Evolutionary conservation across 495 filamentous ascomycete genomes (phyloP), one percentile per base, ranked within the genome.

Genomic region (Penicillium fimorum): DNA sequence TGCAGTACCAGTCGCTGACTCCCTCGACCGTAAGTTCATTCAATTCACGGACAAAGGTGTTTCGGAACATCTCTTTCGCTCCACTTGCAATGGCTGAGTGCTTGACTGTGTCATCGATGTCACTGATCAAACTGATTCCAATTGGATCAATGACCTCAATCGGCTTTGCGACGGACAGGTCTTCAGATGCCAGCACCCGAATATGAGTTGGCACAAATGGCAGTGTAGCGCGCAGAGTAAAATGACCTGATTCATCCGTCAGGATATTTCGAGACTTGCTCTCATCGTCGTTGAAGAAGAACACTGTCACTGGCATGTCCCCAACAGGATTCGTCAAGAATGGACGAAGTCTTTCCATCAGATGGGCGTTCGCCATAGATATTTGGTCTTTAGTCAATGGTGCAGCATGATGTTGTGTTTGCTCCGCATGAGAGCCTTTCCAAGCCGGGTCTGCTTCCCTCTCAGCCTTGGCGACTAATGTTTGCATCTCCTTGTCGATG

Each of bases 51-150:
- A 95, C 86, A 63, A 99, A 97, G 0, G 91, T 90, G 68, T 97
- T 97, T 22, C 92, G 83, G 65, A 97, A 97, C 47, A 97, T 96
- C 69, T 99, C 94, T 40, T 89, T 87, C 0, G 93, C 86, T 0
- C 95, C 94, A 57, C 82, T 81, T 6, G 82, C 77, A 60, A 99
- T 94, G 13, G 89, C 94, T 2, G 95, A 97, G 61, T 91, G 90
- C 67, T 99, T 99, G 56, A 99, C 88, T 0, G 94, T 99, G 70
- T 99, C 94, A 65, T 99, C 94, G 56, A 99, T 92, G 63, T 99
- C 94, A 66, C 91, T 97, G 64, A 99, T 97, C 50, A 99, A 53
- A 65, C 92, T 97, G 59, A 99, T 80, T 22, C 94, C 94, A n/a
- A 69, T 76, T 0, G 88, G 81, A 50, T 95, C 87, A 17, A 88